A percentile compares a stretch with the other conserved stretches of the same genome.
These are phyloP conservation scores for Adansonia grandidieri DNA, from an alignment of 441 rosid species.

Conservation along the genomic window DNA sequence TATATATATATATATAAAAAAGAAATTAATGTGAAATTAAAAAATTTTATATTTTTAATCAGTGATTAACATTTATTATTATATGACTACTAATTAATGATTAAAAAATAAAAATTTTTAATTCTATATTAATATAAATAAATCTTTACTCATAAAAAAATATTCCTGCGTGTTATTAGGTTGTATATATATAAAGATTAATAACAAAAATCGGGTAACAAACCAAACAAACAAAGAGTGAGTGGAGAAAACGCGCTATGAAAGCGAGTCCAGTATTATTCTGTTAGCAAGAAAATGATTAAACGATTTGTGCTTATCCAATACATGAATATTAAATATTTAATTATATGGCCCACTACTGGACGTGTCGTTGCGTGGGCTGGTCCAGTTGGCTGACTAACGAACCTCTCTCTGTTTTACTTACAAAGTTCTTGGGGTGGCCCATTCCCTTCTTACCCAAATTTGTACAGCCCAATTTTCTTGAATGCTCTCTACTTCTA, in stretches of 20 bases:
- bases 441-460: neutral
- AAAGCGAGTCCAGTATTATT: slow-evolving; percentile 7
- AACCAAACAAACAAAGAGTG: neutral
- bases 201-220: too few species aligned
- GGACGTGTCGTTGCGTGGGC: neutral
- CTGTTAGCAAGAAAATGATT: neutral
- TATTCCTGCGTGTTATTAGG: neutral
- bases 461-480: neutral
- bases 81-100: too few species aligned
- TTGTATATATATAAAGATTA: too few species aligned
- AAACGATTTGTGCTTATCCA: slow-evolving; percentile 23
- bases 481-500: too few species aligned
- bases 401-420: neutral
- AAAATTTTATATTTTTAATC: too few species aligned
- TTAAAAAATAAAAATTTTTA: too few species aligned
- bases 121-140: too few species aligned
- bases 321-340: neutral
- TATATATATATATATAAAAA: too few species aligned
- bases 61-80: too few species aligned
- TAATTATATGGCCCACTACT: neutral
- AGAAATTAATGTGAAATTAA: too few species aligned
- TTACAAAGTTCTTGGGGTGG: neutral
- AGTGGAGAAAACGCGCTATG: neutral
- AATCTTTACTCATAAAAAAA: neutral
- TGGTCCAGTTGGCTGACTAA: neutral